Evolutionary conservation across 2,329 filamentous ascomycete genomes (phyloP).

Genomic region (Sclerotinia trifoliorum): DNA sequence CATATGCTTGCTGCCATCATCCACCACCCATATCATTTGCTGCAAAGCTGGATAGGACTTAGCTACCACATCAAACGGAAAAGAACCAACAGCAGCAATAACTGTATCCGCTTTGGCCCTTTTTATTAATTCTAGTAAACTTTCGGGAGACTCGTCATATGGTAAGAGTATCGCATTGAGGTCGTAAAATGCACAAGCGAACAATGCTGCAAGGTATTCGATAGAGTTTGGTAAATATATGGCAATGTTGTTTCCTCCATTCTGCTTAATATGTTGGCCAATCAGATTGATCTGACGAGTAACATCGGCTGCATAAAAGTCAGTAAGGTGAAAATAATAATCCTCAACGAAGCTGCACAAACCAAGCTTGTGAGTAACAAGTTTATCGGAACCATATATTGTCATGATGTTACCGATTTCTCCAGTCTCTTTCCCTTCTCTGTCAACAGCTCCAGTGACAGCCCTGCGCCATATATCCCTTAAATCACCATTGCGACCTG

Average conservation of each 20-base stretch:
- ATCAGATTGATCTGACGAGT: slow-evolving; percentile 86
- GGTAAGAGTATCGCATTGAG: slow-evolving; percentile 83
- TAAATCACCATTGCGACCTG: slow-evolving; percentile 82
- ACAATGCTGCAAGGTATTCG: slow-evolving; percentile 78
- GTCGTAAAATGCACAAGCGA: slow-evolving; percentile 82
- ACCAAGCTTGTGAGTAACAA: slow-evolving; percentile 70
- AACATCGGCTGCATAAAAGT: slow-evolving; percentile 57
- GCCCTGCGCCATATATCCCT: slow-evolving; percentile 85
- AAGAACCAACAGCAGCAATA: slow-evolving; percentile 79
- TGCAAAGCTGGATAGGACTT: slow-evolving; percentile 68
- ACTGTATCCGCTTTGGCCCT: slow-evolving; percentile 75
- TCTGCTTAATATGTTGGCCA: slow-evolving; percentile 71
- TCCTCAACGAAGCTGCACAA: slow-evolving; percentile 30
- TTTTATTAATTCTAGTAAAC: slow-evolving; percentile 69
- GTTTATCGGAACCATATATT: slow-evolving; percentile 71
- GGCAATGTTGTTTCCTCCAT: slow-evolving; percentile 73
- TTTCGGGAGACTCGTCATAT: slow-evolving; percentile 70
- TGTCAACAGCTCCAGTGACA: slow-evolving; percentile 60
- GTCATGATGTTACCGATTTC: slow-evolving; percentile 72
- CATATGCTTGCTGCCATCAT: slow-evolving; percentile 85
- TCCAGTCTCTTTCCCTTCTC: slow-evolving; percentile 58
- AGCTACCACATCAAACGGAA: slow-evolving; percentile 73
- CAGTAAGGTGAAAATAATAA: slow-evolving; percentile 14
- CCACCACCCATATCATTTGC: slow-evolving; percentile 88
- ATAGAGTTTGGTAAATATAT: slow-evolving; percentile 92